Evolutionary conservation across 2,329 filamentous ascomycete genomes (phyloP).

Genomic region (Ceratocystis alfenasii): DNA sequence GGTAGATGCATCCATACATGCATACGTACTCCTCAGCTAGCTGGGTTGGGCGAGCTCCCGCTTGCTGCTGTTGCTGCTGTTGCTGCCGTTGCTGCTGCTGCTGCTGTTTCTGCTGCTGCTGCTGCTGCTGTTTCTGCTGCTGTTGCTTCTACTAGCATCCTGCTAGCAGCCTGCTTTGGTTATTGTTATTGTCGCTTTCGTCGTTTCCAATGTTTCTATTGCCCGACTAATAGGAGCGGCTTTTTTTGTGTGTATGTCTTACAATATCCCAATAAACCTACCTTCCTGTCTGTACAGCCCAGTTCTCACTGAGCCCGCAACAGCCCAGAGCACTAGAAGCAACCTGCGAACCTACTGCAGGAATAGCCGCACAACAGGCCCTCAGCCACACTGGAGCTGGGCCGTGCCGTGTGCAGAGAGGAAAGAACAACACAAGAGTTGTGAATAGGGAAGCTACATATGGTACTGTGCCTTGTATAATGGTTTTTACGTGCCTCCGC

Average conservation of each 20-base stretch:
- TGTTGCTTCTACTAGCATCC: too few relatives aligned
- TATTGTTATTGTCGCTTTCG: not conserved
- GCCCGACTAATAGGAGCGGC: not conserved
- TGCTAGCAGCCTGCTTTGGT: too few relatives aligned
- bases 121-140: too few relatives aligned
- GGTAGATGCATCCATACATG: too few relatives aligned
- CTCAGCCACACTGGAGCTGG: conserved; percentile 1
- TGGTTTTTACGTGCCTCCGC: not conserved
- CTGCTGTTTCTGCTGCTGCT: too few relatives aligned
- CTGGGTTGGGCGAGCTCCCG: too few relatives aligned
- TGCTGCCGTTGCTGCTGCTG: not conserved
- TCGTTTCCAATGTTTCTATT: not conserved
- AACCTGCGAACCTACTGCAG: not conserved
- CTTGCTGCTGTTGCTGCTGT: too few relatives aligned
- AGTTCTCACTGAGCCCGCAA: not conserved
- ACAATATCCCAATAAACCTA: too few relatives aligned
- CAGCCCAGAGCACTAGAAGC: not conserved
- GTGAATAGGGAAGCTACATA: too few relatives aligned
- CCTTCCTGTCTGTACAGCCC: not conserved
- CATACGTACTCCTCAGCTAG: too few relatives aligned
- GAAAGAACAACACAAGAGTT: not conserved
- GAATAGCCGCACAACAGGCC: conserved; percentile 4
- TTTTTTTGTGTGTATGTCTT: too few relatives aligned
- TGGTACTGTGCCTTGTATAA: not conserved
- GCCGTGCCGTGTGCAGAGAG: conserved; percentile 5